These are phyloP conservation scores for Novymonas esmeraldas DNA, from an alignment of 208 protist genomes.

Conservation along the genomic window DNA sequence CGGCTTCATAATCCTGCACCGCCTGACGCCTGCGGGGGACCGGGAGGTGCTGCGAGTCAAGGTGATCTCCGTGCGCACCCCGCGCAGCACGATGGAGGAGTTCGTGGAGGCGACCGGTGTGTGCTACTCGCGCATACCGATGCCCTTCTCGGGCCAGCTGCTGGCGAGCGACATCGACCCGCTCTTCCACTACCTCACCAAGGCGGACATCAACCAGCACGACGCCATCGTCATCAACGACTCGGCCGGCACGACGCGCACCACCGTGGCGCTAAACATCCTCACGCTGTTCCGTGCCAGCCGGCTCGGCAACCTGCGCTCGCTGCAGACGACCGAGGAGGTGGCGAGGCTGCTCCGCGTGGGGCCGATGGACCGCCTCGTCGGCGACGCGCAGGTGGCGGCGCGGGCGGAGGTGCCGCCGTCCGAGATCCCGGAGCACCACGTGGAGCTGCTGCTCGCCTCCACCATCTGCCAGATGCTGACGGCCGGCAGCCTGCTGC, in stretches of 20 bases:
- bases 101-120: conserved; percentile 63
- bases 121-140: conserved; percentile 76
- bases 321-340: conserved; percentile 39
- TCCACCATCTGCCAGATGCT: conserved; percentile 91
- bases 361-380: conserved; percentile 29
- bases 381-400: conserved; percentile 48
- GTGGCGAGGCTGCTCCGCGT: conserved; percentile 53
- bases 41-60: conserved; percentile 57
- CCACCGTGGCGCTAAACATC: conserved; percentile 83
- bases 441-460: conserved; percentile 73
- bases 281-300: conserved; percentile 73
- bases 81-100: conserved; percentile 71
- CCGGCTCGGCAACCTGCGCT: conserved; percentile 46
- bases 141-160: conserved; percentile 83
- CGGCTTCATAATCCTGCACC: conserved; percentile 75
- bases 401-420: conserved; percentile 26
- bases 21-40: conserved; percentile 41
- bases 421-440: conserved; percentile 55
- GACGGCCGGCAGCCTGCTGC: conserved; percentile 71
- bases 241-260: conserved; percentile 67
- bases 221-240: conserved; percentile 86
- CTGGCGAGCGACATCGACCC: conserved; percentile 82
- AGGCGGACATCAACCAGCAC: conserved; percentile 32
- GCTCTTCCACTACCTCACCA: conserved; percentile 68
- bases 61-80: conserved; percentile 65